Evolutionary conservation across 2,329 filamentous ascomycete genomes (phyloP), one percentile per base, ranked within the genome.

Genomic region (Hypocrella siamensis): DNA sequence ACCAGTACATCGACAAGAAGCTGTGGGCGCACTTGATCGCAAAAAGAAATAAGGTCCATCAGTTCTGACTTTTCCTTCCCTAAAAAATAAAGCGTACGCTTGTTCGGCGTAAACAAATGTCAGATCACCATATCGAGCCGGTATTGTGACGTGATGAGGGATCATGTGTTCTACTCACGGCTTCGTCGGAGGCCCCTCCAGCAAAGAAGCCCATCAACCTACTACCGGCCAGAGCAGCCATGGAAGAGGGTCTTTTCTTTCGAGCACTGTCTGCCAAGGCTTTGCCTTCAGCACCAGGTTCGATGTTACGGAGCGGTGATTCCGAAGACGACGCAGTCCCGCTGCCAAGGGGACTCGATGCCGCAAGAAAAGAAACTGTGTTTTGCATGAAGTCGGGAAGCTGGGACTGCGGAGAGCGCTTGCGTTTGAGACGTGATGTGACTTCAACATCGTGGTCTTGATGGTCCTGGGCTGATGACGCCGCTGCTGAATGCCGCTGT

Each of bases 1-100:
- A 58, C 53, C 17, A 61, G 46, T 4, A 63, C 37, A 30, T 62
- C 54, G 11, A 52, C 48, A 3, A 63, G 46, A 9, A 62, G 53
- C 21, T 57, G 53, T 3, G 58, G 55, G 17, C 53, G 46, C 11
- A 61, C 42, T 34, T 56, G 54, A 30, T 61, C 56, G 35, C 54
- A 57, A 24, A 61, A 51, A 3, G 52, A 52, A 3, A 63, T 38
- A 8, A 62, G 41, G 19, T 57, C 56, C 17, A 62, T 43, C 1
- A 59, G 43, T 31, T 62, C 57, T 4, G 45, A 53, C 30, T 46
- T 54, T 30, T 46, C 47, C 35, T 57, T 51, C 6, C 39, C 36
- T 15, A 44, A 47, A 35, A 62, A 62, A 35, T 62, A 61, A 19
- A 53, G 46, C 14, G 46, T 44, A 16, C 56, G 51, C 58, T 61